Evolutionary conservation across 306 rosid genomes (phyloP), one percentile per base, ranked within the genome.

Genomic region (Pyrus betulifolia): DNA sequence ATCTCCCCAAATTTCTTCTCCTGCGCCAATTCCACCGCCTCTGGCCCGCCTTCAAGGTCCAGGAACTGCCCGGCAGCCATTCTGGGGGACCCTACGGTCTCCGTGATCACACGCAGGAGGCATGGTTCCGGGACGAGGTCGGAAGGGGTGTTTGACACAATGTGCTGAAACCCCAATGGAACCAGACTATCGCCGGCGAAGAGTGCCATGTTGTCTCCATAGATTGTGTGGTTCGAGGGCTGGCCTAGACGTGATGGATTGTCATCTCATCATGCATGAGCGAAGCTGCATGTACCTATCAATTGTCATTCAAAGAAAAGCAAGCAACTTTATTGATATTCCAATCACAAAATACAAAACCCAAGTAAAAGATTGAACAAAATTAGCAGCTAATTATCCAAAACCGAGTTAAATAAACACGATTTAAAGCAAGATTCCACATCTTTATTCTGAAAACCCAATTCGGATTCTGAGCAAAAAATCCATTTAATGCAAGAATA

Each of bases 61-160:
- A 90, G 86, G 82, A 92, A 90, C 82, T 95, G 97, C 78, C 97
- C 98, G 1, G 98, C 98, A 1, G 98, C 98, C 98, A 95, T 95
- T 63, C 98, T 97, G 0, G 92, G 88, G 76, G 97, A 95, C 57
- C 97, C 98, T 4, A 92, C 98, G 21, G 93, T 84, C 91, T 92
- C 97, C 0, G 92, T 71, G 33, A 95, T 88, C 79, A 95, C 98
- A 27, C 86, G 92, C n/a, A 95, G 91, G 17, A 95, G 79, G 73
- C 74, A 72, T 27, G 84, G 57, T 82, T 87, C 98, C 2, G 97
- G 86, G 65, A 95, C 97, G 11, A 95, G 93, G 71, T 81, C 78
- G 28, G 87, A 69, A 8, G 97, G 97, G 21, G 97, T 95, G 40
- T 88, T 88, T 15, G 95, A 86, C 77, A 95, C 97, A 80, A 95